Percentiles rank a stretch among this genome's conserved stretches.
These are phyloP conservation scores for Eremochloa ophiuroides DNA, from an alignment of 176 grass and related monocot species.

Conservation along the genomic window DNA sequence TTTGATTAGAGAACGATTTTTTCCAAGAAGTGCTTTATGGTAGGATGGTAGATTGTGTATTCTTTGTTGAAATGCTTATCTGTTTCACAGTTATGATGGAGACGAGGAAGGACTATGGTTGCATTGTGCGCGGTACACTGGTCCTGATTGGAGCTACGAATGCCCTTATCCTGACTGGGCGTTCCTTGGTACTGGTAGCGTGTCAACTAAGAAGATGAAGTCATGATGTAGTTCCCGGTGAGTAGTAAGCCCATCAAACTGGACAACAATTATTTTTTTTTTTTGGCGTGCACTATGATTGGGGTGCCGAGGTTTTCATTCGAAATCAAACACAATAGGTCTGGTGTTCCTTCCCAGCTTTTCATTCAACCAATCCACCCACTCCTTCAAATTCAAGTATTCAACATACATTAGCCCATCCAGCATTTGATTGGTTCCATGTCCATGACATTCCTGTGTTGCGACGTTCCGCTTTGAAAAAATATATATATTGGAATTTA, in stretches of 20 bases:
- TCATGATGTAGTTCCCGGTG: constrained; percentile 14
- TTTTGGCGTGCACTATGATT: neutral
- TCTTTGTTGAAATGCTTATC: neutral
- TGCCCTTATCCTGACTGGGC: constrained; percentile 91
- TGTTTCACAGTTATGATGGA: constrained; percentile 61
- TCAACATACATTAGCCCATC: neutral
- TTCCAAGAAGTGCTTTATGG: neutral
- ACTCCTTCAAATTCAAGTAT: neutral
- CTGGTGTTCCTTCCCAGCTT: neutral
- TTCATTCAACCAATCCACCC: neutral
- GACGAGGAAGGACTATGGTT: constrained; percentile 82
- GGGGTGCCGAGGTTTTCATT: neutral
- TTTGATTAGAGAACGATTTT: neutral
- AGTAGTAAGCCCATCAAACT: neutral
- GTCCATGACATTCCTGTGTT: neutral
- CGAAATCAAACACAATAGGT: neutral
- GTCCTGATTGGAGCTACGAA: constrained; percentile 87
- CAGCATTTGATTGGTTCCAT: neutral
- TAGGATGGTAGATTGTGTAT: neutral
- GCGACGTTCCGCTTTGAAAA: neutral
- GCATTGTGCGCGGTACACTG: constrained; percentile 74
- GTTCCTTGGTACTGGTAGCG: constrained; percentile 30
- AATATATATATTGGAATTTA: neutral
- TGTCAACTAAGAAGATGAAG: constrained; percentile 32
- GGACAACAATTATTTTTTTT: neutral